Evolutionary conservation across 495 filamentous ascomycete genomes (phyloP), one percentile per base, ranked within the genome.

Genomic region (Aspergillus ostianus): DNA sequence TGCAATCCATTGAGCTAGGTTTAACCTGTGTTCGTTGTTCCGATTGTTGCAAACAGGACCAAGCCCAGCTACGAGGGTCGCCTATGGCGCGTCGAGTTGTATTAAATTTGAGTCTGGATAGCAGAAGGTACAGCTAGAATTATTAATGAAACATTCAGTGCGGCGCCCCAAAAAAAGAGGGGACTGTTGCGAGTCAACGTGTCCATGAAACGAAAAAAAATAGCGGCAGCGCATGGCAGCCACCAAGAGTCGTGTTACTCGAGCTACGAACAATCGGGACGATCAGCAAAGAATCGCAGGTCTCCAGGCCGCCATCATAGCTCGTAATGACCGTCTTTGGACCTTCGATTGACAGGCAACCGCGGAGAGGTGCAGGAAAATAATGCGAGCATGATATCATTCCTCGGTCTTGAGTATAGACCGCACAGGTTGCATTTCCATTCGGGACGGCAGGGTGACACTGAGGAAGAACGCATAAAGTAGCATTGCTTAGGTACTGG

Each of bases 201-300:
- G 45, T 41, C 36, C 36, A 41, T 41, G 13, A 17, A 47, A 23
- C 58, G 58, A 47, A 61, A 56, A 56, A 64, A 60, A 58, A 59
- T 67, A 62, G 49, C 62, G n/a, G 56, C 51, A 60, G 53, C 36
- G 65, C 68, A 70, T 70, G 68, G 68, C 68, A 64, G 68, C 68
- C 68, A 70, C 65, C 51, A 59, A 55, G 64, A 63, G 61, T 55
- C 62, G 68, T 67, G 65, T 60, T 29, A 70, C 65, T 61, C 32
- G 45, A 58, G 48, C 56, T 50, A 47, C 57, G 46, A 67, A 57
- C 51, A 59, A 60, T 61, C 61, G 53, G 57, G 41, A 57, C 57
- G 61, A 53, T 57, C 48, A 36, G 60, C 44, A 58, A 52, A 32
- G 17, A 6, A 1, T 52, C 17, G 21, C 23, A 18, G 36, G 12